phyloP scores from a whole-genome alignment of 495 filamentous ascomycete species.

The Bacidia rubella region DNA sequence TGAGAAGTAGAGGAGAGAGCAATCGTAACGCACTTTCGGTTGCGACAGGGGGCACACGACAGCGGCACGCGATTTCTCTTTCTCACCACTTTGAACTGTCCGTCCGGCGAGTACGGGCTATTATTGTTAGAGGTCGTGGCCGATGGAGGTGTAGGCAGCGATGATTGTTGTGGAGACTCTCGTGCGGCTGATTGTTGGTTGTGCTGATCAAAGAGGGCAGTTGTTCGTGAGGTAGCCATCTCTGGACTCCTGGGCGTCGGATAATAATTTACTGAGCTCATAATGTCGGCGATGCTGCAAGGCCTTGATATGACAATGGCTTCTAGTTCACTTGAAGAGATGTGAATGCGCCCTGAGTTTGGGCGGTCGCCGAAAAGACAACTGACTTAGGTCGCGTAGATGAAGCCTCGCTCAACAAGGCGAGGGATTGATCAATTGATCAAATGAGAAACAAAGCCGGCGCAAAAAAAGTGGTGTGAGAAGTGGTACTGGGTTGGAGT shows the following conservation, averaged over 20 bases:
- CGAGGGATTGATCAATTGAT: neutral
- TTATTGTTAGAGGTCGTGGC: slow-evolving; percentile 61
- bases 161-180: slow-evolving; percentile 30
- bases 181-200: slow-evolving; percentile 1
- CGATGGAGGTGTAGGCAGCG: slow-evolving; percentile 84
- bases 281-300: neutral
- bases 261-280: neutral
- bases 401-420: neutral
- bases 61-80: slow-evolving; percentile 91
- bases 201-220: slow-evolving; percentile 2
- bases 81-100: slow-evolving; percentile 76
- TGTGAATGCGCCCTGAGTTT: neutral
- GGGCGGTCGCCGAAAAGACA: neutral
- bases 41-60: slow-evolving; percentile 85
- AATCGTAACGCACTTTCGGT: slow-evolving; percentile 81
- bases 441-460: neutral
- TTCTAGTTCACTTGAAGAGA: too few species aligned
- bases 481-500: neutral
- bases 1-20: neutral
- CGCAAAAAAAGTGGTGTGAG: neutral
- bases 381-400: neutral
- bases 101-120: slow-evolving; percentile 70
- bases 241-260: neutral
- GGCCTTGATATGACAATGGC: neutral
- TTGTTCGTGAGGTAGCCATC: neutral